Evolutionary conservation across 768 basidiomycete species (phyloP).

Genomic region (Sporobolomyces pararoseus): DNA sequence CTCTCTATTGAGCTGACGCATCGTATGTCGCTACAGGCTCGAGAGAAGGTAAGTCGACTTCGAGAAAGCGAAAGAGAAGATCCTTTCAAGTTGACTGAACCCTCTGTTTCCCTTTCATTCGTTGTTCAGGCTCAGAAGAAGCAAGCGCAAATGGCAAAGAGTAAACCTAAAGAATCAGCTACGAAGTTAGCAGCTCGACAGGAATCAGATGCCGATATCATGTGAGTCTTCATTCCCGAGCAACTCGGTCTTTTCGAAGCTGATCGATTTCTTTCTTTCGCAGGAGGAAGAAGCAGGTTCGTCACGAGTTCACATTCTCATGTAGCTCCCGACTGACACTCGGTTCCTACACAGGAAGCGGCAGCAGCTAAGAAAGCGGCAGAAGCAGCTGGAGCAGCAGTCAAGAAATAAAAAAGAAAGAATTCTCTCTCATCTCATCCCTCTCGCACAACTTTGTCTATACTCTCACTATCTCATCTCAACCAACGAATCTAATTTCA

Average conservation of each 20-base stretch:
- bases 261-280: too few species aligned
- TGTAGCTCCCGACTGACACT: too few species aligned
- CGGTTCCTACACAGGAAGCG: constrained; percentile 23
- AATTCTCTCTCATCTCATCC: not conserved
- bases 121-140: constrained; percentile 26
- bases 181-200: not conserved
- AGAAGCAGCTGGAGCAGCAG: constrained; percentile 11
- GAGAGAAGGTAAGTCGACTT: constrained; percentile 8
- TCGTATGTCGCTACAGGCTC: not conserved
- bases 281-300: not conserved
- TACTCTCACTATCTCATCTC: too few species aligned
- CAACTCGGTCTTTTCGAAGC: not conserved
- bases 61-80: not conserved
- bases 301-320: too few species aligned
- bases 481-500: too few species aligned
- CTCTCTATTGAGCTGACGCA: not conserved
- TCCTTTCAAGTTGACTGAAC: not conserved
- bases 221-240: constrained; percentile 10
- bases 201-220: constrained; percentile 26
- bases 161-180: constrained; percentile 8
- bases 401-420: not conserved
- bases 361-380: constrained; percentile 23
- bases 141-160: constrained; percentile 12
- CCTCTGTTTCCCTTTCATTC: too few species aligned
- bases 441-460: not conserved